Percentiles rank a stretch among this genome's conserved stretches.
These are phyloP conservation scores for Lachancea nothofagi DNA, from an alignment of 805 yeast species.

Conservation along the genomic window DNA sequence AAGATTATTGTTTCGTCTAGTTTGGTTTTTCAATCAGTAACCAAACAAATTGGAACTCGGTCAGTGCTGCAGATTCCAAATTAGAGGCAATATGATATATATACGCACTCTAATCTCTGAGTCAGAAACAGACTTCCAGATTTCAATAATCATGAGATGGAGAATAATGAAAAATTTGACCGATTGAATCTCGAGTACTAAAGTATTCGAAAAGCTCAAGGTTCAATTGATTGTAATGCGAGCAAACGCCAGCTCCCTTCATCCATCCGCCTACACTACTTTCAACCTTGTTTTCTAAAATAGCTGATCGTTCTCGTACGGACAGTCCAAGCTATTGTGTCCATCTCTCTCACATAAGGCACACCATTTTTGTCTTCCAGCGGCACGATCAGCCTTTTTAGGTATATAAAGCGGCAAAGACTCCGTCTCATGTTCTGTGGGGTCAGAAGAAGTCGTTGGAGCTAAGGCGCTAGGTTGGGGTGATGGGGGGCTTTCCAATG, in stretches of 20 bases:
- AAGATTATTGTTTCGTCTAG: too few species aligned
- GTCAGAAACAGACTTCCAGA: background rate
- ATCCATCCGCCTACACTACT: too few species aligned
- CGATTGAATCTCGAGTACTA: background rate
- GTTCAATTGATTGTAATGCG: too few species aligned
- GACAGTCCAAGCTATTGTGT: constrained; percentile 83
- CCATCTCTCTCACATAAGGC: constrained; percentile 90
- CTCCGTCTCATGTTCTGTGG: constrained; percentile 11
- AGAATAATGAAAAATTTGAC: constrained; percentile 2
- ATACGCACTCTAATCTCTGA: too few species aligned
- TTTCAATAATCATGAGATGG: constrained; percentile 1
- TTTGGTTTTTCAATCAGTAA: background rate
- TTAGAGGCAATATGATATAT: too few species aligned
- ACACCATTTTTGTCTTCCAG: constrained; percentile 81
- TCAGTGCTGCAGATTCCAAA: too few species aligned
- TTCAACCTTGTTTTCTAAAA: too few species aligned
- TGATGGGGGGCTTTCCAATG: constrained; percentile 13
- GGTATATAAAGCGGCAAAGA: constrained; percentile 30
- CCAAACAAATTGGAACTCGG: too few species aligned
- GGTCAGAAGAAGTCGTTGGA: constrained; percentile 23
- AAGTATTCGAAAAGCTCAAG: too few species aligned
- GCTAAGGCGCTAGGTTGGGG: constrained; percentile 19
- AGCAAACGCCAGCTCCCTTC: too few species aligned
- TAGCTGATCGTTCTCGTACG: constrained; percentile 46
- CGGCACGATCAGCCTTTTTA: constrained; percentile 46